phyloP scores from a whole-genome alignment of 2,329 filamentous ascomycete genomes.

The Pseudogymnoascus sp. region DNA sequence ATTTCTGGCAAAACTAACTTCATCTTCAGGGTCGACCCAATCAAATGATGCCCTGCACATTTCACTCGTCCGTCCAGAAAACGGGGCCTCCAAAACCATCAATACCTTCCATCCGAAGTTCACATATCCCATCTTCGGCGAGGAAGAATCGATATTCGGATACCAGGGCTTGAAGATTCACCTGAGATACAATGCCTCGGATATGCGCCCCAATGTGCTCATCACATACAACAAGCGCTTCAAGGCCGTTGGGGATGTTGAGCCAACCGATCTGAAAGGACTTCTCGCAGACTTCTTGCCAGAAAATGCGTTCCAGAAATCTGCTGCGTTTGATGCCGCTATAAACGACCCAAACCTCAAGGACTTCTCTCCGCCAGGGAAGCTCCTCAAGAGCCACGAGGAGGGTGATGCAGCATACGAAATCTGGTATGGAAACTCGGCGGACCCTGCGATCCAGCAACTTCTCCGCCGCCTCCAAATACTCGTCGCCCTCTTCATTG shows the following conservation, averaged over 20 bases:
- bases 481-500: constrained; percentile 78
- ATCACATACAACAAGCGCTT: constrained; percentile 66
- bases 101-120: constrained; percentile 74
- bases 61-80: constrained; percentile 45
- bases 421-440: constrained; percentile 72
- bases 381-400: constrained; percentile 55
- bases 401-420: constrained; percentile 60
- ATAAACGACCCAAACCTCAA: constrained; percentile 20
- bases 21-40: not conserved
- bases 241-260: constrained; percentile 55
- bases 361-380: constrained; percentile 64
- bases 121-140: constrained; percentile 86
- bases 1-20: not conserved
- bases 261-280: constrained; percentile 59
- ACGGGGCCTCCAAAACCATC: constrained; percentile 45
- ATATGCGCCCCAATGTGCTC: constrained; percentile 70
- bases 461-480: constrained; percentile 77
- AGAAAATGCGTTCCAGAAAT: constrained; percentile 40
- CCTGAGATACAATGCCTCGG: constrained; percentile 56
- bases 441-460: constrained; percentile 58
- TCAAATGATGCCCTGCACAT: constrained; percentile 32
- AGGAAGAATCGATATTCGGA: constrained; percentile 86
- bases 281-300: constrained; percentile 52
- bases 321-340: not conserved
- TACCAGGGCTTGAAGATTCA: constrained; percentile 74